Percentiles rank a stretch among this genome's conserved stretches.
Conservation (phyloP, 2,329 filamentous ascomycete species). For the Penicillium sp. region DNA sequence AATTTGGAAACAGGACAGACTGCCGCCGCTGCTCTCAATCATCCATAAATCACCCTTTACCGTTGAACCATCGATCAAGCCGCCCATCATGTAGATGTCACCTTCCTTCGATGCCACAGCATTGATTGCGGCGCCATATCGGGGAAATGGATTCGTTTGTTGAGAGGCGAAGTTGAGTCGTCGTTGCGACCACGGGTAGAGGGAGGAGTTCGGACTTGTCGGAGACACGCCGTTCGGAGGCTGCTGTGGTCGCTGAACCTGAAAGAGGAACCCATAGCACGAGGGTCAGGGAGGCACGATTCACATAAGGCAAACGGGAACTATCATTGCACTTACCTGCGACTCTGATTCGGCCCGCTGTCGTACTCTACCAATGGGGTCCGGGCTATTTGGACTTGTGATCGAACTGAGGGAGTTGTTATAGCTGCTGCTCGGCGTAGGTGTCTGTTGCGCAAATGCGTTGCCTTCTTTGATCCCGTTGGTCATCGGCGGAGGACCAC, state of each 20-base stretch:
- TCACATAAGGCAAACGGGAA: background rate
- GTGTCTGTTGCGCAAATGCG: conserved; percentile 56
- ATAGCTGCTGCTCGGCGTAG: conserved; percentile 75
- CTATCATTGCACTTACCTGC: conserved; percentile 50
- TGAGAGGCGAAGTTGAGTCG: conserved; percentile 82
- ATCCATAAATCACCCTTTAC: conserved; percentile 98
- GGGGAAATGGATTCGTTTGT: conserved; percentile 85
- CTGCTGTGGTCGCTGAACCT: conserved; percentile 49
- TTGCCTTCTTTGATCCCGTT: conserved; percentile 52
- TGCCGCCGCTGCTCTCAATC: conserved; percentile 82
- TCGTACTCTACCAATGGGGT: conserved; percentile 60
- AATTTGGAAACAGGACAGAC: conserved; percentile 87
- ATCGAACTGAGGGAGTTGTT: conserved; percentile 70
- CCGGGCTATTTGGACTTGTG: conserved; percentile 65
- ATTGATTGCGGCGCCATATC: conserved; percentile 97
- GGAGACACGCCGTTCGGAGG: conserved; percentile 57
- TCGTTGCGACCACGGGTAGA: conserved; percentile 95
- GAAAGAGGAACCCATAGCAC: conserved; percentile 11
- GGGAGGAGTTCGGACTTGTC: conserved; percentile 70
- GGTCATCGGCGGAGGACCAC: conserved; percentile 47
- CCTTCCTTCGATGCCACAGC: conserved; percentile 91
- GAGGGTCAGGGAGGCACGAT: conserved; percentile 9
- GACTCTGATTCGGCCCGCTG: conserved; percentile 59
- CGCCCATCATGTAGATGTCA: conserved; percentile 96
- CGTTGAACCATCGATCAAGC: conserved; percentile 89